Evolutionary conservation across 305 asterid species (phyloP), one percentile per base, ranked within the genome.

Genomic region (Rubia balearica): DNA sequence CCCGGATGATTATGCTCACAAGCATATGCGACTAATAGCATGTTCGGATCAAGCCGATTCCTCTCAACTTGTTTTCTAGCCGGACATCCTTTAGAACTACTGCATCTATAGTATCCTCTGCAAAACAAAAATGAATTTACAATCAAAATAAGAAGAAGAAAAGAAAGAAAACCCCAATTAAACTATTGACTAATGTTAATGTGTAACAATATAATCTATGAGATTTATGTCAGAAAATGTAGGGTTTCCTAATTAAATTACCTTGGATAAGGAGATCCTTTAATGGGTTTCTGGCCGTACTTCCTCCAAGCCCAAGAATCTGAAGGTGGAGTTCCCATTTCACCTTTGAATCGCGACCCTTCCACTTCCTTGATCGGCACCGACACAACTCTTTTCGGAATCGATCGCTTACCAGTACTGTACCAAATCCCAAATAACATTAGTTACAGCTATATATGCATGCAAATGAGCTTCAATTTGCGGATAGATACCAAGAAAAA

Each of bases 261-360:
- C 99, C 99, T 86, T 1, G 99, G 99, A 78, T 89, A 89, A 0
- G 99, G 99, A 60, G 99, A 94, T 36, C 99, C 99, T 79, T 94
- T 94, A 74, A 94, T 91, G 69, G 99, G 99, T 77, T 94, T 94
- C 74, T 94, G 99, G 56, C 99, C 99, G 79, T 94, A 94, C 80
- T 94, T 94, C 61, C 99, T 83, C 99, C 99, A 94, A 46, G 97
- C 89, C 96, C 99, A 94, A 46, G 96, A 88, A 88, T 94, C 99
- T 12, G 89, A 87, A 75, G 97, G 99, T 19, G 99, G 99, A 80
- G 92, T 74, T 17, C 88, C 87, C 81, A 85, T 84, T 74, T 94
- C 99, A 27, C 88, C 87, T 80, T 88, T 94, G 80, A 81, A 67
- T 66, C 90, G 76, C 17, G 85, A 77, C 13, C 96, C 97, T 40